These are phyloP conservation scores for Comarum palustre DNA, from an alignment of 306 rosid genomes.

Conservation along the genomic window DNA sequence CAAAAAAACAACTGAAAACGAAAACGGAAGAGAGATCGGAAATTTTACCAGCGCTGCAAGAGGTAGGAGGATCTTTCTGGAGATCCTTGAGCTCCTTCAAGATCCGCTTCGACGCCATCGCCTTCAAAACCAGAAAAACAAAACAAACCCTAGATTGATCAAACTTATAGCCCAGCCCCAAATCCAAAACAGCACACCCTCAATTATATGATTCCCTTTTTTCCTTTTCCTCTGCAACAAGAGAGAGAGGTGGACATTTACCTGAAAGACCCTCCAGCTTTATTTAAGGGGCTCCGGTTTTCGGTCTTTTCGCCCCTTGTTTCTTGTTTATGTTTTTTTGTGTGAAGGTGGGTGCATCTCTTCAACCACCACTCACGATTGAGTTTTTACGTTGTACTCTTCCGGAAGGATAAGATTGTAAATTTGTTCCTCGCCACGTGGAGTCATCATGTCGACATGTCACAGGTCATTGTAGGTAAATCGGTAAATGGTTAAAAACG, in stretches of 20 bases:
- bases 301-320: neutral
- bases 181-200: neutral
- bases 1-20: neutral
- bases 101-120: conserved; percentile 69
- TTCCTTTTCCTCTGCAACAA: neutral
- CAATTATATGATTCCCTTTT: neutral
- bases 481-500: too few species aligned
- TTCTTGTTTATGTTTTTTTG: neutral
- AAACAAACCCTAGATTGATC: conserved; percentile 12
- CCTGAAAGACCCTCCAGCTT: conserved; percentile 20
- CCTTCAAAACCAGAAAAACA: conserved; percentile 2
- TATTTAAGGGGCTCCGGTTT: neutral
- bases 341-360: neutral
- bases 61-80: conserved; percentile 77
- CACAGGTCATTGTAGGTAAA: too few species aligned
- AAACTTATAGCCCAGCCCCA: neutral
- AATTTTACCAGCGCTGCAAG: conserved; percentile 68
- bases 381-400: neutral
- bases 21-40: neutral
- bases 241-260: neutral
- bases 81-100: conserved; percentile 67
- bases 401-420: neutral
- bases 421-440: neutral
- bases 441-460: neutral
- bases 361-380: neutral